Percentiles rank a stretch among this genome's conserved stretches.
These are phyloP conservation scores for Chrysoporthe austroafricana DNA, from an alignment of 2,329 filamentous ascomycete genomes.

Conservation along the genomic window DNA sequence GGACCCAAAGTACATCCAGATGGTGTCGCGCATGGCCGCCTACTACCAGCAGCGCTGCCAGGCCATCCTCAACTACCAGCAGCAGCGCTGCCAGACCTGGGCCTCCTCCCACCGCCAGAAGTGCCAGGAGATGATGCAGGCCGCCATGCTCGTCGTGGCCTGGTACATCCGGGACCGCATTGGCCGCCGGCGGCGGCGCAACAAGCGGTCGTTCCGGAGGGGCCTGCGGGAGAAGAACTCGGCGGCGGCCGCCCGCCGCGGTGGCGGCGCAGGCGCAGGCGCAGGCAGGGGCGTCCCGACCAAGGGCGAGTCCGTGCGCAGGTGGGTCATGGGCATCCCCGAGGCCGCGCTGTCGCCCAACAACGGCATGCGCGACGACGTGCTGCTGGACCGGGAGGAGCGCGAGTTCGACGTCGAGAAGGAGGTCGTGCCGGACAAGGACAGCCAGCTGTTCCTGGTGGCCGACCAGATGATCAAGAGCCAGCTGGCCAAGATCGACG, in stretches of 20 bases:
- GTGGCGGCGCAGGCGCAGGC: neutral
- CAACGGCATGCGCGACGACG: conserved; percentile 32
- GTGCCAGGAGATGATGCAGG: conserved; percentile 53
- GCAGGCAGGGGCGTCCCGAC: conserved; percentile 30
- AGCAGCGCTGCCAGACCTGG: conserved; percentile 53
- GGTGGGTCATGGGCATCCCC: conserved; percentile 49
- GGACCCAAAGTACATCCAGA: conserved; percentile 49
- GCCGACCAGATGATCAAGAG: conserved; percentile 53
- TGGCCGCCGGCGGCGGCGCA: conserved; percentile 45
- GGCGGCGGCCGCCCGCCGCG: conserved; percentile 25
- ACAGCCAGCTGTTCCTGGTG: conserved; percentile 47
- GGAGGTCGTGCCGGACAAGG: conserved; percentile 45
- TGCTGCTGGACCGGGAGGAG: conserved; percentile 44
- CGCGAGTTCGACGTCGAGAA: conserved; percentile 46
- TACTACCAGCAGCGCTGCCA: conserved; percentile 55
- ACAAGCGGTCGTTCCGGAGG: conserved; percentile 47
- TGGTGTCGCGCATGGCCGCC: conserved; percentile 51
- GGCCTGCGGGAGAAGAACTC: conserved; percentile 42
- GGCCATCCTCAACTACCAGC: conserved; percentile 51
- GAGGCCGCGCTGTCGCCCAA: conserved; percentile 40
- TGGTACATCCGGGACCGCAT: conserved; percentile 55
- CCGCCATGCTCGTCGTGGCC: conserved; percentile 53
- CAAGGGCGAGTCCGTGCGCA: conserved; percentile 47
- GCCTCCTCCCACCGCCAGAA: conserved; percentile 50
- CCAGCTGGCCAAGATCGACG: conserved; percentile 50